A percentile compares a stretch with the other conserved stretches of the same genome.
phyloP scores from a whole-genome alignment of 2,329 filamentous ascomycete species.

The Colletotrichum siamense region DNA sequence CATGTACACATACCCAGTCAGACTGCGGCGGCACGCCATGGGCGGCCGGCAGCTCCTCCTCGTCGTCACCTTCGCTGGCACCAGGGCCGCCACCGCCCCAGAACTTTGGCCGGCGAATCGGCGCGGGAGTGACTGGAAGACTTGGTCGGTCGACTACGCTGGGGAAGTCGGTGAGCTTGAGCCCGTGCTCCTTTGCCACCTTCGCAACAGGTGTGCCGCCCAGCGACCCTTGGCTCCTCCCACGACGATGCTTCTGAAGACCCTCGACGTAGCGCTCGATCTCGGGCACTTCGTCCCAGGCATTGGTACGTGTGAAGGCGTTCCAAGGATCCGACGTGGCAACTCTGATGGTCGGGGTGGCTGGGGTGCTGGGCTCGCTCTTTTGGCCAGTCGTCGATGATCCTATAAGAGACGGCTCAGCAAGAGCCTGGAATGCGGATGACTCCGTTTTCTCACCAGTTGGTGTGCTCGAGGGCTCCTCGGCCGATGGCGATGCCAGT shows the following conservation, averaged over 20 bases:
- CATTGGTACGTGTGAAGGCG: slow-evolving; percentile 78
- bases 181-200: slow-evolving; percentile 43
- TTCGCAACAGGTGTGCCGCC: slow-evolving; percentile 23
- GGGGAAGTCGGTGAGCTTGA: slow-evolving; percentile 87
- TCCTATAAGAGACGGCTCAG: slow-evolving; percentile 41
- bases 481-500: slow-evolving; percentile 16
- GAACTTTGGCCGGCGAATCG: slow-evolving; percentile 71
- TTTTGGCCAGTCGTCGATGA: slow-evolving; percentile 32
- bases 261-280: slow-evolving; percentile 88
- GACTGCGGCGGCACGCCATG: slow-evolving; percentile 85
- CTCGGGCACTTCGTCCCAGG: slow-evolving; percentile 90
- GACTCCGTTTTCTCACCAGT: slow-evolving; percentile 29
- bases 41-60: slow-evolving; percentile 71
- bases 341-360: slow-evolving; percentile 52
- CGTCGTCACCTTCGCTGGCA: slow-evolving; percentile 54
- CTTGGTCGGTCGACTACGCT: slow-evolving; percentile 82
- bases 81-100: slow-evolving; percentile 60
- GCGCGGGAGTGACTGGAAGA: slow-evolving; percentile 88
- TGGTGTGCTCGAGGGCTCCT: slow-evolving; percentile 29
- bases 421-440: slow-evolving; percentile 24
- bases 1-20: slow-evolving; percentile 89
- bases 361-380: slow-evolving; percentile 52
- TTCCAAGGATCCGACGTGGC: slow-evolving; percentile 70
- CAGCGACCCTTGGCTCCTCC: slow-evolving; percentile 32
- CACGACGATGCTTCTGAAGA: slow-evolving; percentile 65